Percentiles rank a stretch among this genome's conserved stretches.
Conservation (phyloP, 768 basidiomycete species). For the Cystobasidiopsis lactophilus region DNA sequence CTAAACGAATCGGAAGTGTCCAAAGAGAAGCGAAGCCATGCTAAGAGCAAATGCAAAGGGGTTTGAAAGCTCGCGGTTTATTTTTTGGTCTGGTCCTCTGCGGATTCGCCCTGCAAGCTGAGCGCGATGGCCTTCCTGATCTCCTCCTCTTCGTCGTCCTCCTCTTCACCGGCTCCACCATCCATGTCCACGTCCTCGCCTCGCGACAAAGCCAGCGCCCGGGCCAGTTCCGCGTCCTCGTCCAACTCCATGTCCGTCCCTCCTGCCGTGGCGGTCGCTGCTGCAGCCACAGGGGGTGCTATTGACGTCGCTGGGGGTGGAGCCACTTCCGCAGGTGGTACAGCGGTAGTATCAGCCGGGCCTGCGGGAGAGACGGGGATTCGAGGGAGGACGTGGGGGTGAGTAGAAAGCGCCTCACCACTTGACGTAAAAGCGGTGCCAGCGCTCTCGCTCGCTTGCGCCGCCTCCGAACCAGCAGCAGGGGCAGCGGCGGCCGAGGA, state of each 20-base stretch:
- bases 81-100: conserved; percentile 29
- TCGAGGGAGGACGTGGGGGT: no score
- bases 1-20: no score
- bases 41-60: no score
- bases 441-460: no score
- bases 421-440: no score
- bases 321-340: conserved; percentile 7
- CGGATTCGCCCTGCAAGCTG: conserved; percentile 32
- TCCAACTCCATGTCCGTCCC: conserved; percentile 32
- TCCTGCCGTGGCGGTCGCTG: conserved; percentile 17
- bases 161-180: conserved; percentile 30
- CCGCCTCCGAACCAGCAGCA: conserved; percentile 22
- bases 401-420: no score
- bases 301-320: no score
- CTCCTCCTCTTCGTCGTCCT: conserved; percentile 52
- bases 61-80: no score
- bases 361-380: no score
- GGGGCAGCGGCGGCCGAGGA: conserved; percentile 22
- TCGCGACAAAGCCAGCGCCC: conserved; percentile 45
- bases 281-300: no score
- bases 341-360: conserved; percentile 13
- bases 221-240: conserved; percentile 52
- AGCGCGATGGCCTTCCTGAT: conserved; percentile 50
- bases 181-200: conserved; percentile 31
- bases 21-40: no score